Evolutionary conservation across 202 grass and related monocot genomes (phyloP), one percentile per base, ranked within the genome.

Genomic region (Alloteropsis angusta): DNA sequence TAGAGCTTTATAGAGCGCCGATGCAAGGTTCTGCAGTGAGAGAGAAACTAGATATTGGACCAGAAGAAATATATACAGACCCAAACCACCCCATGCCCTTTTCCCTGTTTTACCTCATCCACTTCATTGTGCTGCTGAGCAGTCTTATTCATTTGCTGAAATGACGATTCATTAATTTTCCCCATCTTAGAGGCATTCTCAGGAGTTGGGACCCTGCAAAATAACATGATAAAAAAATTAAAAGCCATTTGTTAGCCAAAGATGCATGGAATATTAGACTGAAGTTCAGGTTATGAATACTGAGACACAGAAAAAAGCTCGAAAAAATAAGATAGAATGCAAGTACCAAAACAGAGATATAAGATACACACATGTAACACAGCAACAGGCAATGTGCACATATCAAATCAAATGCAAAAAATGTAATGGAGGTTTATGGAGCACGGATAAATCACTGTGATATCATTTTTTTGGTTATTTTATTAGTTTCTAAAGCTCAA

Each of bases 121-220:
- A 90, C 72, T 77, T 87, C 85, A 75, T 28, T 90, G 64, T 90
- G 85, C 23, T 49, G 37, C 63, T 80, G 84, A 72, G 13, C 84
- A 82, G 21, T 84, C 49, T 54, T 76, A 63, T 80, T 85, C 14
- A 38, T 81, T 72, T 66, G 71, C 18, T 26, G 60, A 58, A 83
- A 15, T 65, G 47, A 83, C 56, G 87, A 60, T 49, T 21, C 78
- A 16, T 88, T 80, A 73, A 81, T 44, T 86, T 79, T 94, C 6
- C 83, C 86, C 75, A 83, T 91, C 76, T 80, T 95, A 48, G 81
- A 77, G 76, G 72, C 77, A 28, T 86, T 90, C 14, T 76, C 86
- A 72, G 74, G 35, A 58, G 86, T 67, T 23, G 89, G 92, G 44
- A 95, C 80, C 79, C 96, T 95, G 43, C 55, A 82, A 85, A 38